Percentiles rank a stretch among this genome's conserved stretches.
Conservation (phyloP, 2,329 filamentous ascomycete species). For the Arthrinium phaeospermum region DNA sequence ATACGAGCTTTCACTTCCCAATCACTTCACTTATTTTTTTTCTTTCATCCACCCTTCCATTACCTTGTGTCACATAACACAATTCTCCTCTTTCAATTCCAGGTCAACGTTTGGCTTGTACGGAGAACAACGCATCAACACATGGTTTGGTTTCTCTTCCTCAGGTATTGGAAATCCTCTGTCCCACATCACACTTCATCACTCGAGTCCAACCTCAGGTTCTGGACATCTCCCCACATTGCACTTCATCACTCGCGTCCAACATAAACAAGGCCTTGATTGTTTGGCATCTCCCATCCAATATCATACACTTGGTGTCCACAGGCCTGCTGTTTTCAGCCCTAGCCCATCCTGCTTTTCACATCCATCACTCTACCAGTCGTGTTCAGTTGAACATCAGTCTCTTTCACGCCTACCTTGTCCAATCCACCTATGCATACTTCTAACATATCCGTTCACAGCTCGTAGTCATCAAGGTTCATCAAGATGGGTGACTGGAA, state of each 20-base stretch:
- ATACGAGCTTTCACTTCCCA: neutral
- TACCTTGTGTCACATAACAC: neutral
- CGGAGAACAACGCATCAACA: neutral
- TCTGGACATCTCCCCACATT: neutral
- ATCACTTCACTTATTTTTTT: neutral
- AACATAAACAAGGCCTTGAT: neutral
- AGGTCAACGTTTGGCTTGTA: neutral
- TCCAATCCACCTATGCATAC: neutral
- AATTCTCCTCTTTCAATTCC: neutral
- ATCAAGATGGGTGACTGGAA: slow-evolving; percentile 29
- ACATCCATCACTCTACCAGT: neutral
- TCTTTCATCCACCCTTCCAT: neutral
- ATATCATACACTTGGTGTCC: neutral
- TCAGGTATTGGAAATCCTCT: neutral
- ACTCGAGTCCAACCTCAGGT: neutral
- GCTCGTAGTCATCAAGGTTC: slow-evolving; percentile 17
- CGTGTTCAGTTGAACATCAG: neutral
- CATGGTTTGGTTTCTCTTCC: neutral
- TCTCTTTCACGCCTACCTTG: neutral
- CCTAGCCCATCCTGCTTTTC: neutral
- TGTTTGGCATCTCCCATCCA: neutral
- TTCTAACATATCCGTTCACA: neutral
- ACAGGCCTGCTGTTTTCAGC: neutral
- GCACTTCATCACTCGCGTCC: neutral
- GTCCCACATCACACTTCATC: neutral